A percentile compares a stretch with the other conserved stretches of the same genome.
Evolutionary conservation across 352 stramenopile genomes (phyloP).

Genomic region (Globisporangium spinosum): DNA sequence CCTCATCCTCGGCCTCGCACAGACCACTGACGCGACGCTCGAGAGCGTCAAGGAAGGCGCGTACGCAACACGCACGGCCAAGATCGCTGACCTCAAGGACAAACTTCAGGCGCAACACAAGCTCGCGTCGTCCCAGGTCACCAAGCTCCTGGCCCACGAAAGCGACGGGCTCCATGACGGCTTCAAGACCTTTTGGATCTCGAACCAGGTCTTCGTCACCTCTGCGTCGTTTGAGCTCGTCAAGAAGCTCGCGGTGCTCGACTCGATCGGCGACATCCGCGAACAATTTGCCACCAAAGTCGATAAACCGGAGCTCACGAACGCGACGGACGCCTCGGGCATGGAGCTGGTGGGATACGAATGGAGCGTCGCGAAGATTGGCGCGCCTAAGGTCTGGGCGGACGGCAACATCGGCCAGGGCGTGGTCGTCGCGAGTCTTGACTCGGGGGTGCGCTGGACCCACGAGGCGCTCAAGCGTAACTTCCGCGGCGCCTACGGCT

Average conservation of each 20-base stretch:
- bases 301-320: not conserved
- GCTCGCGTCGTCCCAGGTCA: not conserved
- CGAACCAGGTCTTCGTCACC: conserved; percentile 22
- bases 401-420: conserved; percentile 15
- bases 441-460: conserved; percentile 19
- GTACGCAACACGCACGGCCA: not conserved
- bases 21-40: too few relatives aligned
- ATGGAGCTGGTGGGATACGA: conserved; percentile 8
- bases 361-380: conserved; percentile 17
- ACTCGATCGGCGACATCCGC: conserved; percentile 15
- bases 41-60: not conserved
- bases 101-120: not conserved
- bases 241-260: conserved; percentile 15
- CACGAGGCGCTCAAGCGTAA: conserved; percentile 21
- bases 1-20: too few relatives aligned
- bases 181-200: conserved; percentile 28
- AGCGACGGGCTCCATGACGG: not conserved
- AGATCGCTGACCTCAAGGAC: not conserved
- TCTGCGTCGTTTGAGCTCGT: conserved; percentile 17
- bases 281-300: conserved; percentile 4
- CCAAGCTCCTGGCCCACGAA: not conserved
- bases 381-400: conserved; percentile 17
- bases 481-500: conserved; percentile 17
- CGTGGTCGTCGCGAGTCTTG: conserved; percentile 19
- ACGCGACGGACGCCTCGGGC: not conserved